Conservation (phyloP, 768 basidiomycete species). For the Holtermannia corniformis region DNA sequence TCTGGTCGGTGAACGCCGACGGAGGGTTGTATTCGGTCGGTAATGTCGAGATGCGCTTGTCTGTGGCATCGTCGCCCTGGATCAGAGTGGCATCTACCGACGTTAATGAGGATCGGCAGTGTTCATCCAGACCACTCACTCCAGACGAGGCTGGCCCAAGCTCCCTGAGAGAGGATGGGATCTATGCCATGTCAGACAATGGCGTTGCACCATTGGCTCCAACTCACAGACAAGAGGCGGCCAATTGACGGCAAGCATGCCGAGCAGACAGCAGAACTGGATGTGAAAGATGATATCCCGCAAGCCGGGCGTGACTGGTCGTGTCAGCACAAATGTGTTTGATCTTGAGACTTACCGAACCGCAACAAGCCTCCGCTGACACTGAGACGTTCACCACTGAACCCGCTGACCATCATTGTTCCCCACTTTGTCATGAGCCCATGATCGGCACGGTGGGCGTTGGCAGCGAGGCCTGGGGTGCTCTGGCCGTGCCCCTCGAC, state of each 20-base stretch:
- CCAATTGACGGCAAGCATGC: conserved; percentile 94
- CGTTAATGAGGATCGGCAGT: conserved; percentile 6
- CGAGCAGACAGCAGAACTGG: conserved; percentile 62
- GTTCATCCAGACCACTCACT: conserved; percentile 26
- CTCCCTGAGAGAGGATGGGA: conserved; percentile 75
- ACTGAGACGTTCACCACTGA: conserved; percentile 81
- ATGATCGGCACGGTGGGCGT: neutral
- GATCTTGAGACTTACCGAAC: conserved; percentile 56
- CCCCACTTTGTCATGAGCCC: conserved; percentile 60
- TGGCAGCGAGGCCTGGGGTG: neutral
- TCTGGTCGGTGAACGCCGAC: conserved; percentile 60
- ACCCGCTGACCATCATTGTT: conserved; percentile 80
- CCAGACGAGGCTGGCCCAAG: conserved; percentile 64
- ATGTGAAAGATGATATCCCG: conserved; percentile 88
- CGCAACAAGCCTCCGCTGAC: conserved; percentile 75
- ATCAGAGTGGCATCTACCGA: conserved; percentile 63
- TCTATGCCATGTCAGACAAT: too few relatives aligned
- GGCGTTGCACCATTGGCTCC: neutral
- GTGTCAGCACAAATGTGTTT: conserved; percentile 3
- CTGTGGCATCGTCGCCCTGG: conserved; percentile 43
- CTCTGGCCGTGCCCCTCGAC: conserved; percentile 55
- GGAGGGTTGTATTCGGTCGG: conserved; percentile 54
- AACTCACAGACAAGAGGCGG: conserved; percentile 80
- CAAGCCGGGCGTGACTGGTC: conserved; percentile 75
- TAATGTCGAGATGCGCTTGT: conserved; percentile 58